Conservation (phyloP, 2,329 filamentous ascomycete genomes). For the Beauveria sp. region DNA sequence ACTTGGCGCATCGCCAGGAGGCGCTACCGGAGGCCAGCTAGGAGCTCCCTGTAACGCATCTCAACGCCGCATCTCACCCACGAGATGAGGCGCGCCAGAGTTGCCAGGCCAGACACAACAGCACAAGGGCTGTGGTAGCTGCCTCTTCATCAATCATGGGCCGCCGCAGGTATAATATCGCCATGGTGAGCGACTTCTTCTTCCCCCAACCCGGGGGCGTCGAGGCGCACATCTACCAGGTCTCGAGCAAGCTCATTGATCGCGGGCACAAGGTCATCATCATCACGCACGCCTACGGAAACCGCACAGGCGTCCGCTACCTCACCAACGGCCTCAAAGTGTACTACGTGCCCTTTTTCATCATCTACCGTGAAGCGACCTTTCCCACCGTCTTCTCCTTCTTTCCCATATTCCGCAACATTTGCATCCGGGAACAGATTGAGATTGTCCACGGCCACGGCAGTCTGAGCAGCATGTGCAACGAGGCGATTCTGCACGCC, state of each 20-base stretch:
- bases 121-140: background rate
- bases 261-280: conserved; percentile 97
- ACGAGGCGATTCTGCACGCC: conserved; percentile 90
- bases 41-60: background rate
- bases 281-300: conserved; percentile 90
- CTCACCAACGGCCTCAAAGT: conserved; percentile 97
- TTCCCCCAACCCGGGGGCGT: conserved; percentile 95
- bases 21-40: background rate
- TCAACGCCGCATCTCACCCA: background rate
- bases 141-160: conserved; percentile 31
- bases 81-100: background rate
- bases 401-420: conserved; percentile 96
- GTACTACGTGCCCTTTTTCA: conserved; percentile 92
- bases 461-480: conserved; percentile 85
- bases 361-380: conserved; percentile 88
- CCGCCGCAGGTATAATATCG: conserved; percentile 58
- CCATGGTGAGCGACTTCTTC: conserved; percentile 99
- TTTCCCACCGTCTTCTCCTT: conserved; percentile 98
- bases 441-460: conserved; percentile 98
- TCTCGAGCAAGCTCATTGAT: conserved; percentile 93
- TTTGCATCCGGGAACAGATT: conserved; percentile 87
- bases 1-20: background rate
- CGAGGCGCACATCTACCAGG: conserved; percentile 97
- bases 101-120: background rate
- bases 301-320: conserved; percentile 85